phyloP scores from a whole-genome alignment of 352 stramenopile species.

The Phytophthora hibernalis region DNA sequence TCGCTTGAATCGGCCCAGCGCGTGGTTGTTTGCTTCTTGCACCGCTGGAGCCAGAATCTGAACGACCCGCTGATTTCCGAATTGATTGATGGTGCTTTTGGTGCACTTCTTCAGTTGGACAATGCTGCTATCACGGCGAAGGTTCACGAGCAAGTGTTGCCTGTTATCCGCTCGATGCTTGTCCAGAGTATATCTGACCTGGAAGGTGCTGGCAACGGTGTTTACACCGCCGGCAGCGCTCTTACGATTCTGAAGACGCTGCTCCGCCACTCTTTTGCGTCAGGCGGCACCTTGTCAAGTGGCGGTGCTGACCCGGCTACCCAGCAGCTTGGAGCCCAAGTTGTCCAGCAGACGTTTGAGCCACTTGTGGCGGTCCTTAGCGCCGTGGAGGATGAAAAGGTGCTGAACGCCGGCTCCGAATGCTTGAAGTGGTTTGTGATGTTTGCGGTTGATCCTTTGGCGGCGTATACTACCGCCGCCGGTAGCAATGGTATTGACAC shows the following conservation, averaged over 20 bases:
- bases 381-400: conserved; percentile 76
- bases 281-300: conserved; percentile 34
- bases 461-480: conserved; percentile 46
- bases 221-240: conserved; percentile 67
- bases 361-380: conserved; percentile 69
- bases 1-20: conserved; percentile 48
- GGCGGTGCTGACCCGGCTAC: conserved; percentile 35
- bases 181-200: conserved; percentile 57
- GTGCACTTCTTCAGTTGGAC: conserved; percentile 70
- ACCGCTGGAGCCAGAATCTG: conserved; percentile 71
- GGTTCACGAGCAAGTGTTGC: conserved; percentile 71
- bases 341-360: conserved; percentile 81
- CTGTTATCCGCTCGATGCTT: conserved; percentile 67
- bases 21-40: conserved; percentile 68
- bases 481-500: conserved; percentile 70
- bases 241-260: conserved; percentile 81
- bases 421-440: conserved; percentile 89
- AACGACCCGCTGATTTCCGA: conserved; percentile 82
- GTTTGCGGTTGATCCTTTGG: conserved; percentile 72
- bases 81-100: conserved; percentile 74
- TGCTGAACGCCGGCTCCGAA: conserved; percentile 76
- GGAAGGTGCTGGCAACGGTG: conserved; percentile 57
- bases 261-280: conserved; percentile 73
- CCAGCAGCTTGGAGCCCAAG: conserved; percentile 61
- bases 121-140: conserved; percentile 61